Conservation (phyloP, 2,329 filamentous ascomycete genomes). For the Sporothrix luriei region DNA sequence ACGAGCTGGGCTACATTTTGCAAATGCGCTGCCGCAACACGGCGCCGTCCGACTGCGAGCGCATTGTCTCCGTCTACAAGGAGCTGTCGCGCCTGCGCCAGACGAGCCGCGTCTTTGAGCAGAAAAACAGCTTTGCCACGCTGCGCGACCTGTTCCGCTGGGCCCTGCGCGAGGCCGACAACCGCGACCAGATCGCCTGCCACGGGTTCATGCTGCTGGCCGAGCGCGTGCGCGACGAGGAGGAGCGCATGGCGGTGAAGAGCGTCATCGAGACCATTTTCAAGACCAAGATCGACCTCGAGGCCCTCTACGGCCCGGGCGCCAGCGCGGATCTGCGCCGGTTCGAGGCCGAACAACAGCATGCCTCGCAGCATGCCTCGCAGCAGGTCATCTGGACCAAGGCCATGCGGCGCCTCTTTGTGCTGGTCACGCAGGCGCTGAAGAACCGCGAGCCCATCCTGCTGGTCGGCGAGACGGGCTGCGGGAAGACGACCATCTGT, state of each 20-base stretch:
- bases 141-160: slow-evolving; percentile 94
- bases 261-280: slow-evolving; percentile 86
- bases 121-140: slow-evolving; percentile 96
- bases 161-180: slow-evolving; percentile 83
- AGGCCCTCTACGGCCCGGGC: slow-evolving; percentile 68
- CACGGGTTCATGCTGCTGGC: slow-evolving; percentile 97
- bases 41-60: slow-evolving; percentile 84
- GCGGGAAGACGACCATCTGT: slow-evolving; percentile 95
- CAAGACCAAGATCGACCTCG: slow-evolving; percentile 78
- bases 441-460: slow-evolving; percentile 91
- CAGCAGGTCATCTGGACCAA: slow-evolving; percentile 88
- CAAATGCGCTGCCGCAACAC: slow-evolving; percentile 83
- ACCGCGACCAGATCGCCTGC: slow-evolving; percentile 80
- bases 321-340: slow-evolving; percentile 59
- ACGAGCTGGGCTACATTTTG: slow-evolving; percentile 88
- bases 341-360: slow-evolving; percentile 50
- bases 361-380: slow-evolving; percentile 53
- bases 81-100: slow-evolving; percentile 88
- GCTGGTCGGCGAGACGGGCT: slow-evolving; percentile 93
- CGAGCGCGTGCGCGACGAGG: slow-evolving; percentile 87
- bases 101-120: slow-evolving; percentile 88
- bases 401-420: slow-evolving; percentile 88
- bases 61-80: slow-evolving; percentile 91
- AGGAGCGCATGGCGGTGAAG: slow-evolving; percentile 83
- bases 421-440: slow-evolving; percentile 83